Base-by-base conservation (phyloP, 148 eudicot species). In the Rhododendron mucronatum region DNA sequence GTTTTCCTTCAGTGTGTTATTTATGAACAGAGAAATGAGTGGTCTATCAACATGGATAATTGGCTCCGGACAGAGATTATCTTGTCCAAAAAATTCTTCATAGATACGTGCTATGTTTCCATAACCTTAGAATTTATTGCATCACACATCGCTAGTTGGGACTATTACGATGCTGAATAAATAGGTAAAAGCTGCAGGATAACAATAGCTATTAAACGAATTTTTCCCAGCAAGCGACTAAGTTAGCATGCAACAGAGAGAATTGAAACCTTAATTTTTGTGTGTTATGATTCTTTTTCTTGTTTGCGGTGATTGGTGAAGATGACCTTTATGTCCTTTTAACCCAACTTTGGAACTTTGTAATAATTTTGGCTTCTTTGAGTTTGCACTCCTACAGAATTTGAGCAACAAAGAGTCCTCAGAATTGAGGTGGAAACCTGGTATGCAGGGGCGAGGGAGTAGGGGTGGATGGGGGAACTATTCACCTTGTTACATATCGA, bases 401-500 rank as follows among this genome's bases (percentile, higher is more conserved):
- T 85, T 71, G 81, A 88, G 85, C 86, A 86, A 59, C 87, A 88
- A 89, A 81, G 94, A 91, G 79, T 39, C 87, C 71, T 89, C 85
- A 44, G 93, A 93, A 77, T 83, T 89, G 79, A 89, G 90, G 85
- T 88, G 92, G 91, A 92, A 81, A 26, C 67, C 89, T 44, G 93
- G 92, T 69, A 91, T 90, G 86, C 90, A 90, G 78, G 91, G 91
- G 67, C 88, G 93, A 74, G 89, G 92, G 83, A 86, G 88, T 82
- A 90, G 93, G 87, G 94, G 91, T 87, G 94, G 94, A 59, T 89
- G 91, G 77, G 94, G 91, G 57, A 91, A 85, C 82, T 78, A 87
- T 85, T 65, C 75, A 69, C 75, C 91, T 89, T 91, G 88, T 83
- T 76, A 84, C 76, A 83, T 85, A 41, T 81, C 83, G 63, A 88